phyloP scores from a whole-genome alignment of 371 early-diverging fungal genomes.

The Mucor indicus region DNA sequence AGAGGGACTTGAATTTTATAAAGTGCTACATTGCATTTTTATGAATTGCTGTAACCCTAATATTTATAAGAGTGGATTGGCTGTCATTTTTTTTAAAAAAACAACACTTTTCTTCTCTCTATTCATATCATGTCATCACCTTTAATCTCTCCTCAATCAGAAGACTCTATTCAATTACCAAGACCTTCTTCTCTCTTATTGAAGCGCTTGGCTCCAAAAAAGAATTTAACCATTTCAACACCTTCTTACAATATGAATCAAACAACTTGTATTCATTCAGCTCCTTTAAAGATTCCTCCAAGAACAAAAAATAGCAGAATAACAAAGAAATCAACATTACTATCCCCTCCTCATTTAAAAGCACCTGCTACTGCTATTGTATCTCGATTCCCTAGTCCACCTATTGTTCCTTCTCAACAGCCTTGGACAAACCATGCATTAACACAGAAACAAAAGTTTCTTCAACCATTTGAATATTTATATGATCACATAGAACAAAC shows the following conservation, averaged over 20 bases:
- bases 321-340: neutral
- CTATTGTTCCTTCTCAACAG: slow-evolving; percentile 50
- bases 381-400: slow-evolving; percentile 36
- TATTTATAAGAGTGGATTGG: too few species aligned
- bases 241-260: slow-evolving; percentile 50
- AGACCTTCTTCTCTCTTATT: slow-evolving; percentile 42
- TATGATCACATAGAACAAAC: slow-evolving; percentile 60
- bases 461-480: slow-evolving; percentile 56
- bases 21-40: slow-evolving; percentile 13
- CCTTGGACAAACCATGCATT: slow-evolving; percentile 5
- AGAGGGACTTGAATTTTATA: slow-evolving; percentile 2
- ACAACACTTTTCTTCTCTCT: neutral
- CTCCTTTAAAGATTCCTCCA: slow-evolving; percentile 41
- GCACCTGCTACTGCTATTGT: slow-evolving; percentile 19
- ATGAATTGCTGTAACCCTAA: too few species aligned
- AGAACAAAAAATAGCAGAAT: slow-evolving; percentile 6
- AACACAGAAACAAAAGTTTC: slow-evolving; percentile 43
- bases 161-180: slow-evolving; percentile 15
- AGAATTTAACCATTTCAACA: slow-evolving; percentile 58
- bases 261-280: slow-evolving; percentile 42
- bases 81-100: too few species aligned
- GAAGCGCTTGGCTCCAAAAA: slow-evolving; percentile 46
- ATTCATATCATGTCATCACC: neutral
- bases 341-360: neutral
- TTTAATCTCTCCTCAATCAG: neutral